These are phyloP conservation scores for Flaveria bidentis DNA, from an alignment of 129 eudicot genomes.

Conservation along the genomic window DNA sequence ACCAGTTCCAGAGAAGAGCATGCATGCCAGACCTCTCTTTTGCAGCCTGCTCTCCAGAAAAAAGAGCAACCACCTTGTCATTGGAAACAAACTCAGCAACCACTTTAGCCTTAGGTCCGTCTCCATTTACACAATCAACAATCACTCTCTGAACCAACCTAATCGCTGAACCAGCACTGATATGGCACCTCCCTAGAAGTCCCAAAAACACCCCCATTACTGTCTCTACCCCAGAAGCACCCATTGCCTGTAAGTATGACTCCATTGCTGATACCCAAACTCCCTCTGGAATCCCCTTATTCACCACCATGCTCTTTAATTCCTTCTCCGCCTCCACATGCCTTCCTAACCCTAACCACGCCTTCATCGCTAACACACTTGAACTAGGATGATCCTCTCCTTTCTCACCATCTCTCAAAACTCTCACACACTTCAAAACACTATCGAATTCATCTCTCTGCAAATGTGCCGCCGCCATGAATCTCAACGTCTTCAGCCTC, in stretches of 20 bases:
- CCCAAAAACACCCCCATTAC: constrained; percentile 81
- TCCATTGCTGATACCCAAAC: constrained; percentile 98
- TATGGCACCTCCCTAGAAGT: constrained; percentile 72
- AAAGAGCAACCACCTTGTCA: constrained; percentile 82
- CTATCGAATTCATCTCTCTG: constrained; percentile 88
- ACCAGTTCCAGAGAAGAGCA: constrained; percentile 97
- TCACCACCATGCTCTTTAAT: constrained; percentile 75
- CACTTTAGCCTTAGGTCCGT: constrained; percentile 60
- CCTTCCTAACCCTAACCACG: constrained; percentile 92
- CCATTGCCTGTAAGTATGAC: constrained; percentile 80
- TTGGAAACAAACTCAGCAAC: constrained; percentile 81
- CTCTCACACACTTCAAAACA: constrained; percentile 91
- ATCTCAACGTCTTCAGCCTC: constrained; percentile 72
- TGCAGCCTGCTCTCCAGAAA: constrained; percentile 65
- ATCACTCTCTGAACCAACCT: constrained; percentile 77
- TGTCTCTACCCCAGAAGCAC: constrained; percentile 81
- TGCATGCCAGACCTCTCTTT: constrained; percentile 89
- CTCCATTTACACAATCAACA: constrained; percentile 61
- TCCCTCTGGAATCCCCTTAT: constrained; percentile 86
- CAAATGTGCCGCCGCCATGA: constrained; percentile 84
- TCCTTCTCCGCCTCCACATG: constrained; percentile 85
- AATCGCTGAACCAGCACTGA: constrained; percentile 74
- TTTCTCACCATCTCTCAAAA: constrained; percentile 62
- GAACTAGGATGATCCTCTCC: constrained; percentile 91
- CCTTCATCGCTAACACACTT: constrained; percentile 98